phyloP scores from a whole-genome alignment of 2,329 filamentous ascomycete species.

The Emmonsiellopsis sp. region DNA sequence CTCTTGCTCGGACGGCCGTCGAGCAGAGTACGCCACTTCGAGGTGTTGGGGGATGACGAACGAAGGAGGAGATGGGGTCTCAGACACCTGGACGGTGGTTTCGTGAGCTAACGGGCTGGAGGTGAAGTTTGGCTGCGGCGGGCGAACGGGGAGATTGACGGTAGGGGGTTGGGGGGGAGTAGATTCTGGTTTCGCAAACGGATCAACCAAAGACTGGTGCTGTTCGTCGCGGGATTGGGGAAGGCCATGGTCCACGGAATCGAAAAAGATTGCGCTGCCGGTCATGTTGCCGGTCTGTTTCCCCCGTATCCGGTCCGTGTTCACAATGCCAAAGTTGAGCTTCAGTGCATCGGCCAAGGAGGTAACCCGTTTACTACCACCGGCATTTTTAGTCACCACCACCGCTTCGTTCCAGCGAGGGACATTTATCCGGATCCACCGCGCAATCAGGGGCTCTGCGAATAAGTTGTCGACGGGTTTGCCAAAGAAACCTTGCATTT shows the following conservation, averaged over 20 bases:
- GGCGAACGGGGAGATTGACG: background rate
- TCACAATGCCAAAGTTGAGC: conserved; percentile 92
- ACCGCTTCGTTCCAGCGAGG: conserved; percentile 79
- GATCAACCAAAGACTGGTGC: background rate
- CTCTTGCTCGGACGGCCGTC: conserved; percentile 33
- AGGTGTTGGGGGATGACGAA: background rate
- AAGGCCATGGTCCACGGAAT: conserved; percentile 43
- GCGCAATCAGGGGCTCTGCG: conserved; percentile 86
- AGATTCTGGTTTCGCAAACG: background rate
- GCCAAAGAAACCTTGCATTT: conserved; percentile 99
- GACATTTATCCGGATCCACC: conserved; percentile 89
- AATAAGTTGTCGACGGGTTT: conserved; percentile 96
- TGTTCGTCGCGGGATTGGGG: conserved; percentile 11
- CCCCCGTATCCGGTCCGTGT: conserved; percentile 47
- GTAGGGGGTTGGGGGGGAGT: background rate
- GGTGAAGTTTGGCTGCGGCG: background rate
- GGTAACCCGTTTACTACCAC: conserved; percentile 93
- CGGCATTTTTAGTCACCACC: conserved; percentile 95
- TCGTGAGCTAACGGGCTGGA: background rate
- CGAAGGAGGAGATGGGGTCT: background rate
- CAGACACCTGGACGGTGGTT: background rate
- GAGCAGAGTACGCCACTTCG: conserved; percentile 18
- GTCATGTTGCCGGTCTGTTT: conserved; percentile 50
- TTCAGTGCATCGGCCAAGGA: conserved; percentile 92
- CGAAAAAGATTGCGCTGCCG: conserved; percentile 68